Base-by-base conservation (phyloP, 331 rosid genomes). In the Acacia concinna region DNA sequence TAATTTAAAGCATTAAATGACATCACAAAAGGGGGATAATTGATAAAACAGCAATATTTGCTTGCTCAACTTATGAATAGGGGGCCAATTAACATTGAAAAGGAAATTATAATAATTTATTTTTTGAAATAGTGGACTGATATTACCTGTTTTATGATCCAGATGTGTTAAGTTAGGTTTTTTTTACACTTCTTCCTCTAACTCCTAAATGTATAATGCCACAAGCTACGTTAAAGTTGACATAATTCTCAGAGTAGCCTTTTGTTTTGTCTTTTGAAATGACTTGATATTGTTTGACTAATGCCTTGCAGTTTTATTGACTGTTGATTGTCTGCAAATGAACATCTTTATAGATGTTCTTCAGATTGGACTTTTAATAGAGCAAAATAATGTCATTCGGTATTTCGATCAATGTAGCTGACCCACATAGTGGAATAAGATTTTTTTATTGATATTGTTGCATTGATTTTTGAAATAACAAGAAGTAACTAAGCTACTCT, bases 401-500 rank as follows among this genome's bases (percentile, higher is more conserved):
- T n/a, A n/a, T n/a, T n/a, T n/a, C n/a, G n/a, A n/a, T n/a, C n/a
- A n/a, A n/a, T n/a, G n/a, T n/a, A n/a, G n/a, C n/a, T n/a, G n/a
- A n/a, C n/a, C n/a, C n/a, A n/a, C n/a, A n/a, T n/a, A n/a, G n/a
- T n/a, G n/a, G n/a, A n/a, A n/a, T n/a, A n/a, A n/a, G n/a, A n/a
- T n/a, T n/a, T n/a, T n/a, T n/a, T n/a, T n/a, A n/a, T n/a, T n/a
- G n/a, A n/a, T n/a, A n/a, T n/a, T n/a, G n/a, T n/a, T n/a, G n/a
- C n/a, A n/a, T n/a, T n/a, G n/a, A n/a, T n/a, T n/a, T n/a, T 76
- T 74, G 18, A 13, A 27, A 27, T 27, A 27, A 3, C 11, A 30
- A 56, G 31, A 38, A n/a, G 54, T 68, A 21, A 30, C 83, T 28
- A 30, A 73, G 66, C 67, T 77, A 71, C 66, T 84, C 34, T 84